Base-by-base conservation (phyloP, 345 rosid genomes). In the Eucalyptus sp. region DNA sequence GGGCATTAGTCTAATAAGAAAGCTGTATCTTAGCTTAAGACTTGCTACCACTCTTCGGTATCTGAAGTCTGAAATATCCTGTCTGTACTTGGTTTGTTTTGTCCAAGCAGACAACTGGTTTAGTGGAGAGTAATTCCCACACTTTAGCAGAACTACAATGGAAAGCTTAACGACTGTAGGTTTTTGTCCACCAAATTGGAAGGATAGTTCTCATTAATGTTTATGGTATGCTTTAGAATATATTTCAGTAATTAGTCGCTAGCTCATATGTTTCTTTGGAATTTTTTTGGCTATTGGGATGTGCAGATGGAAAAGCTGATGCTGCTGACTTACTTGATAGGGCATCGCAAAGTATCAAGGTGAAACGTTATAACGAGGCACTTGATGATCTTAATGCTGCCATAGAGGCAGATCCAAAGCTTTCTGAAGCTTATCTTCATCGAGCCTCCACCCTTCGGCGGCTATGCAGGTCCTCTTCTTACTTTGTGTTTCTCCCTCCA, bases 311-410 rank as follows among this genome's bases (percentile, higher is more conserved):
- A 14, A 93, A 94, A 90, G 94, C 93, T 49, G 93, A 92, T 92
- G 93, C 93, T 18, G 96, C 96, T 43, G 98, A 95, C 89, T 92
- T 98, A 89, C 94, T 94, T 66, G 96, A 95, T 90, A 97, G 95
- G 88, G 99, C 94, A 54, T 95, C 98, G 44, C 95, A 92, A 54
- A 97, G 94, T 92, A 93, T 97, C 87, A 97, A 95, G 91, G 94
- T 96, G 86, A 96, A 96, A 91, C 99, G 89, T 43, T 97, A 93
- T 80, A 95, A 95, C 86, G 99, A 97, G 87, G 99, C 99, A 37
- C 93, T 98, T 4, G 92, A 96, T 93, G 99, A 98, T 94, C 95
- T 96, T 41, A 96, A 97, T 92, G 93, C 99, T 88, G 99, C 99
- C 86, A 97, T 98, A 51, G 97, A 98, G 89, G 96, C 94, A 81